Conservation (phyloP, 2,329 filamentous ascomycete genomes). For the Scolecobasidium constrictum region DNA sequence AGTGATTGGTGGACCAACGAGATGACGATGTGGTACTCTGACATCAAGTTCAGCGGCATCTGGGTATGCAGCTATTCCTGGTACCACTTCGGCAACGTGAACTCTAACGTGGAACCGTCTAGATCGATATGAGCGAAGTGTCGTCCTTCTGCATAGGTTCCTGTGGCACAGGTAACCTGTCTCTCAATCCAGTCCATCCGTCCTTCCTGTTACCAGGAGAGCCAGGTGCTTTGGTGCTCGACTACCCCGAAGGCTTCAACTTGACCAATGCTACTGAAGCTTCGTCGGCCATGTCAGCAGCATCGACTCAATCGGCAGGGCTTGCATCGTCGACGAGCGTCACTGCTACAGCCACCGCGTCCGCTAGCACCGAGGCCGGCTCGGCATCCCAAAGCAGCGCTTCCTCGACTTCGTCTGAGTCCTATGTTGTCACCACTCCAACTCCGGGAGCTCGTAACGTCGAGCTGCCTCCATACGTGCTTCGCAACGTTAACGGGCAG, state of each 20-base stretch:
- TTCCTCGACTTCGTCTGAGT: constrained; percentile 16
- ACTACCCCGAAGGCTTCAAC: constrained; percentile 61
- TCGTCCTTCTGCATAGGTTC: constrained; percentile 59
- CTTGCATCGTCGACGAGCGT: constrained; percentile 13
- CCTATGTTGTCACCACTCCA: constrained; percentile 48
- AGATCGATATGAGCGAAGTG: constrained; percentile 53
- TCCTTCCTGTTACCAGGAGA: constrained; percentile 56
- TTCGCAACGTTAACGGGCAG: constrained; percentile 64
- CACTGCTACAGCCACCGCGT: constrained; percentile 18
- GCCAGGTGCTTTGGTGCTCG: constrained; percentile 45
- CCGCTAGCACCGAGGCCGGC: constrained; percentile 9
- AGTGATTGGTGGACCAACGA: constrained; percentile 51
- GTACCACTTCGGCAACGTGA: background rate
- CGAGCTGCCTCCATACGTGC: constrained; percentile 64
- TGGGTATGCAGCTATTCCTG: too few relatives aligned
- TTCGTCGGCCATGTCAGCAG: constrained; percentile 44
- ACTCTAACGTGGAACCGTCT: too few relatives aligned
- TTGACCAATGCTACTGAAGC: constrained; percentile 58
- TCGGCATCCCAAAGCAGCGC: too few relatives aligned
- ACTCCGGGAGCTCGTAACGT: constrained; percentile 55
- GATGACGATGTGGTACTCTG: constrained; percentile 40
- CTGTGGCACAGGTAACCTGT: constrained; percentile 55
- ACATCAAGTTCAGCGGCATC: constrained; percentile 41
- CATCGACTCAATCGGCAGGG: constrained; percentile 38
- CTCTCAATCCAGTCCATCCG: constrained; percentile 58